These are phyloP conservation scores for Abrus pulchellus DNA, from an alignment of 306 rosid genomes.

Conservation along the genomic window DNA sequence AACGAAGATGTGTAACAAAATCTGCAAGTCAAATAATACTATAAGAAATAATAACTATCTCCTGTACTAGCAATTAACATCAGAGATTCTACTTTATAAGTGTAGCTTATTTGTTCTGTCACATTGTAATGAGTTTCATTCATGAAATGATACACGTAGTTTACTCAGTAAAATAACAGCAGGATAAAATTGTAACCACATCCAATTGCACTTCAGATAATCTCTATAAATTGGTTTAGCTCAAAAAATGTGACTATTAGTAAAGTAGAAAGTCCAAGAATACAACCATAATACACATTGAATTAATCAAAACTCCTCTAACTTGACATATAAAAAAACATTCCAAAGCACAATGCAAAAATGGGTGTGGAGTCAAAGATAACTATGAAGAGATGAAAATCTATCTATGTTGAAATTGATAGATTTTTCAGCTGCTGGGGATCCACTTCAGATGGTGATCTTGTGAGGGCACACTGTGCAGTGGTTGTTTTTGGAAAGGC, in stretches of 20 bases:
- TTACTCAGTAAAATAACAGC: background rate
- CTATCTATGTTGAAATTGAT: slow-evolving; percentile 54
- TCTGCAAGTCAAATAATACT: too few species aligned
- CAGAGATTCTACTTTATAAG: background rate
- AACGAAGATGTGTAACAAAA: too few species aligned
- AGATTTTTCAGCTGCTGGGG: slow-evolving; percentile 83
- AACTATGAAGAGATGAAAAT: slow-evolving; percentile 25
- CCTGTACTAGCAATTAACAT: too few species aligned
- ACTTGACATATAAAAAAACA: slow-evolving; percentile 15
- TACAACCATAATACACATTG: slow-evolving; percentile 13
- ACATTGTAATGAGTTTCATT: background rate
- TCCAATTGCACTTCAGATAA: slow-evolving; percentile 14
- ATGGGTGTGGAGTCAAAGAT: slow-evolving; percentile 28
- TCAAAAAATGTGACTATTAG: background rate
- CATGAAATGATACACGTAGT: too few species aligned
- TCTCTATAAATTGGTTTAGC: background rate
- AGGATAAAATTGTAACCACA: background rate
- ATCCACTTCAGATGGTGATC: slow-evolving; percentile 89
- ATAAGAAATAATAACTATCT: too few species aligned
- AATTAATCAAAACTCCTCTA: slow-evolving; percentile 17
- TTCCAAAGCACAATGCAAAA: slow-evolving; percentile 36
- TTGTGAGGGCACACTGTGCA: slow-evolving; percentile 94
- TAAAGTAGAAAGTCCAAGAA: background rate
- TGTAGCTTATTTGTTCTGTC: background rate
- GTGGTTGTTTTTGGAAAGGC: slow-evolving; percentile 97